Evolutionary conservation across 2,329 filamentous ascomycete genomes (phyloP), one percentile per base, ranked within the genome.

Genomic region (Aspergillus terreus): DNA sequence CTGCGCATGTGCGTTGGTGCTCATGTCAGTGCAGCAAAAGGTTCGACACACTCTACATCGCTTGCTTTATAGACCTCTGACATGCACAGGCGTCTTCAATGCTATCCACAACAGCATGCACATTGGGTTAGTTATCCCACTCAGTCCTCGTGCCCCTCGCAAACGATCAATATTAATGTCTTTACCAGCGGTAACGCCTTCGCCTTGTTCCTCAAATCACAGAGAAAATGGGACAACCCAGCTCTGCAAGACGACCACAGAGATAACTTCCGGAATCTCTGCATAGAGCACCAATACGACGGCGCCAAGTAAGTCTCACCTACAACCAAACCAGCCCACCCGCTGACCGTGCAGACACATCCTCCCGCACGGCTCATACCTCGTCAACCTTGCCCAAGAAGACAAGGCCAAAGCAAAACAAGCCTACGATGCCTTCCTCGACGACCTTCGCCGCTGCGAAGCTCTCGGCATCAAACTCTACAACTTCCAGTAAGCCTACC

Each of bases 191-290:
- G 88, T 56, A 99, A 97, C 68, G 84, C 92, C 9, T 95, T 97
- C 62, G 94, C 94, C 4, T 78, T 97, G 17, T 99, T 99, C 74
- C 80, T 99, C 61, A 97, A 97, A 69, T 95, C 90, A 0, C 94
- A 99, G 71, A 85, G 92, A 50, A 97, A 96, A 76, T 99, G 94
- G 94, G 80, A 82, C 25, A 95, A 87, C 63, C 90, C 92, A 7
- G 82, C 88, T 0, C 78, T 99, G 4, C 79, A 86, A 23, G 72
- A 83, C 36, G 84, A 87, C 23, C 82, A 86, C 48, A 79, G 82
- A 46, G 78, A 83, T 40, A 79, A 83, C 36, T 99, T 97, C 73
- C 81, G 81, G 50, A 78, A 79, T 41, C 75, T 83, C 30, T 89
- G 90, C 65, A 77, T 82, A 46, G 75, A 85, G 46, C 84, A 92